Conservation (phyloP, 176 grass and related monocot genomes). For the Zoysia japonica region DNA sequence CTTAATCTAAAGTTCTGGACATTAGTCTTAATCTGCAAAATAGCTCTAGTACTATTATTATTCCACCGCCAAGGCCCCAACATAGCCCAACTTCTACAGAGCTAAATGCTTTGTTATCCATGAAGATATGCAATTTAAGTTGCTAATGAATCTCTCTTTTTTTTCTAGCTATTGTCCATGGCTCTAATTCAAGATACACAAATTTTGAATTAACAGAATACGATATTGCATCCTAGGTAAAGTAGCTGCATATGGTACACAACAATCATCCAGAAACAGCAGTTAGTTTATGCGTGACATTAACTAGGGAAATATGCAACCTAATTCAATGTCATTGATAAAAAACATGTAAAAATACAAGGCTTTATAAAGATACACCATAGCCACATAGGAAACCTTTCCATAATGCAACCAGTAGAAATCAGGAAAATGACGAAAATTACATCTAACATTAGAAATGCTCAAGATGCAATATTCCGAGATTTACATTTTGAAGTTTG, state of each 20-base stretch:
- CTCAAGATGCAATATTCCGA: slow-evolving; percentile 3
- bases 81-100: not conserved
- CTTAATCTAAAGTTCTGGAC: not conserved
- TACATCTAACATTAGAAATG: not conserved
- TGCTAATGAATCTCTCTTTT: not conserved
- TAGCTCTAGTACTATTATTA: not conserved
- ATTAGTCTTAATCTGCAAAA: not conserved
- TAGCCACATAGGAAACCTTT: slow-evolving; percentile 16
- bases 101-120: not conserved
- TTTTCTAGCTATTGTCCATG: not conserved
- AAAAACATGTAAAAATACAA: slow-evolving; percentile 16
- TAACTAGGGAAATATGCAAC: slow-evolving; percentile 7
- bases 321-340: slow-evolving; percentile 6
- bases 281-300: slow-evolving; percentile 1
- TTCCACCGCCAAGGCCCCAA: not conserved
- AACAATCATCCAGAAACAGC: slow-evolving; percentile 12
- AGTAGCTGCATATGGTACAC: slow-evolving; percentile 3
- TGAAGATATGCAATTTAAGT: not conserved
- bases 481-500: slow-evolving; percentile 83
- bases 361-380: not conserved
- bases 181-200: not conserved
- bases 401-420: slow-evolving; percentile 19
- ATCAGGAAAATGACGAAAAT: not conserved
- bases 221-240: not conserved
- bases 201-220: not conserved